A percentile compares a stretch with the other conserved stretches of the same genome.
phyloP scores from a whole-genome alignment of 176 grass and related monocot species.

The Aechmea fasciata region DNA sequence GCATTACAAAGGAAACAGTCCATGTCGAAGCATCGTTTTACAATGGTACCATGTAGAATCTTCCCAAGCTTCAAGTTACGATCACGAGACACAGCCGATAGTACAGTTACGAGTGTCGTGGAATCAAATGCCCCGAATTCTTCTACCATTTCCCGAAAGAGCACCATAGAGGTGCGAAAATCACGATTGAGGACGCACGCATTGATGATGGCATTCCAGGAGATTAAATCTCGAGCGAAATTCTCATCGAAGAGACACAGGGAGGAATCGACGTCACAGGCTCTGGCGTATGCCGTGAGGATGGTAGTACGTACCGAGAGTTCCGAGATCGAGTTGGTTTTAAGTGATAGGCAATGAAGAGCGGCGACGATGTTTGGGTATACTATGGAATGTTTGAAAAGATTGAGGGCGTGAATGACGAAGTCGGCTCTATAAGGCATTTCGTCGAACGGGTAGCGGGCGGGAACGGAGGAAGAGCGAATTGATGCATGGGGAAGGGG shows the following conservation, averaged over 20 bases:
- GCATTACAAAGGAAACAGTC: slow-evolving; percentile 45
- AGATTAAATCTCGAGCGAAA: slow-evolving; percentile 30
- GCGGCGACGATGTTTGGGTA: slow-evolving; percentile 13
- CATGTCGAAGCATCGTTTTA: slow-evolving; percentile 25
- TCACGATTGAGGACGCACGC: slow-evolving; percentile 11
- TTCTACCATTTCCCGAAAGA: slow-evolving; percentile 39
- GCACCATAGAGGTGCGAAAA: slow-evolving; percentile 14
- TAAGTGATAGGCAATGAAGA: slow-evolving; percentile 53
- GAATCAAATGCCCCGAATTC: slow-evolving; percentile 35
- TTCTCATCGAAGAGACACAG: slow-evolving; percentile 38
- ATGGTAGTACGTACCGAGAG: slow-evolving; percentile 54
- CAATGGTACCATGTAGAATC: slow-evolving; percentile 30
- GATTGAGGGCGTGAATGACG: slow-evolving; percentile 31
- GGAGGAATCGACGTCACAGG: slow-evolving; percentile 20
- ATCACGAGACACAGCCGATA: slow-evolving; percentile 39
- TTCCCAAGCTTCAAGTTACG: slow-evolving; percentile 25
- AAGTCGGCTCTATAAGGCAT: slow-evolving; percentile 19
- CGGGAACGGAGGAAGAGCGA: neutral
- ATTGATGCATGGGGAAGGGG: neutral
- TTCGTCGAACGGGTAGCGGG: slow-evolving; percentile 28
- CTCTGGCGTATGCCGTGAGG: slow-evolving; percentile 49
- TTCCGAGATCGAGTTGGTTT: slow-evolving; percentile 34
- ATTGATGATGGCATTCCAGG: slow-evolving; percentile 62
- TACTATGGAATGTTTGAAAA: neutral
- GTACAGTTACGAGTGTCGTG: slow-evolving; percentile 40